phyloP scores from a whole-genome alignment of 2,329 filamentous ascomycete species.

The Pseudogymnoascus sp. region DNA sequence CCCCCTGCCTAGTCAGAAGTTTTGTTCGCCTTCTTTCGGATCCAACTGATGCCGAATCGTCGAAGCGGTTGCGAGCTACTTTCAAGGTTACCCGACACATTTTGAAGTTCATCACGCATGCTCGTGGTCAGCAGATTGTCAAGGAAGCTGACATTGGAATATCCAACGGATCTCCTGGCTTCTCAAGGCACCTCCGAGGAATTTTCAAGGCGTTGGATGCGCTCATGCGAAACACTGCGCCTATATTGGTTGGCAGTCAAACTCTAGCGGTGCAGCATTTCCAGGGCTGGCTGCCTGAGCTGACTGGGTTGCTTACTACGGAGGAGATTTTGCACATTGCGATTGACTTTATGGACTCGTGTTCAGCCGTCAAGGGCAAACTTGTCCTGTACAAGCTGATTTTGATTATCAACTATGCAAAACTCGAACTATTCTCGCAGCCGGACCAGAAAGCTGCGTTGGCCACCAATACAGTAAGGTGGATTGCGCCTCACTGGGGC shows the following conservation, averaged over 20 bases:
- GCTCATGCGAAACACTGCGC: conserved; percentile 81
- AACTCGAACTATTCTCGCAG: conserved; percentile 72
- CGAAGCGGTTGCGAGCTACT: conserved; percentile 77
- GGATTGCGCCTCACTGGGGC: conserved; percentile 94
- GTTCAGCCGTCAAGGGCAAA: conserved; percentile 79
- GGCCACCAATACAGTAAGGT: conserved; percentile 74
- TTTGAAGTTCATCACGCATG: conserved; percentile 89
- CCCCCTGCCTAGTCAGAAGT: conserved; percentile 77
- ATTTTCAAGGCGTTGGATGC: conserved; percentile 87
- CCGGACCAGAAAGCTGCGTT: conserved; percentile 67
- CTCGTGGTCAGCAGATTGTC: conserved; percentile 74
- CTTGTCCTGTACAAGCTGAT: conserved; percentile 87
- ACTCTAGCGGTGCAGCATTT: conserved; percentile 94
- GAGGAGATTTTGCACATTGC: conserved; percentile 88
- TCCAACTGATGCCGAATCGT: conserved; percentile 73
- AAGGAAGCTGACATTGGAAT: conserved; percentile 86
- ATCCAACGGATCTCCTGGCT: conserved; percentile 62
- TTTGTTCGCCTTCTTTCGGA: conserved; percentile 78
- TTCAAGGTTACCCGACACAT: conserved; percentile 94
- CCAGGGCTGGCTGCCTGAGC: conserved; percentile 92
- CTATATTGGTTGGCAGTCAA: conserved; percentile 85
- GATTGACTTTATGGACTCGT: conserved; percentile 90
- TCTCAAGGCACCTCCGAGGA: conserved; percentile 73
- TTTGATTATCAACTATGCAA: conserved; percentile 84
- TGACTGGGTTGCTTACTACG: conserved; percentile 65